Percentiles rank a stretch among this genome's conserved stretches.
phyloP scores from a whole-genome alignment of 2,329 filamentous ascomycete species.

The Cladosporium sp. region DNA sequence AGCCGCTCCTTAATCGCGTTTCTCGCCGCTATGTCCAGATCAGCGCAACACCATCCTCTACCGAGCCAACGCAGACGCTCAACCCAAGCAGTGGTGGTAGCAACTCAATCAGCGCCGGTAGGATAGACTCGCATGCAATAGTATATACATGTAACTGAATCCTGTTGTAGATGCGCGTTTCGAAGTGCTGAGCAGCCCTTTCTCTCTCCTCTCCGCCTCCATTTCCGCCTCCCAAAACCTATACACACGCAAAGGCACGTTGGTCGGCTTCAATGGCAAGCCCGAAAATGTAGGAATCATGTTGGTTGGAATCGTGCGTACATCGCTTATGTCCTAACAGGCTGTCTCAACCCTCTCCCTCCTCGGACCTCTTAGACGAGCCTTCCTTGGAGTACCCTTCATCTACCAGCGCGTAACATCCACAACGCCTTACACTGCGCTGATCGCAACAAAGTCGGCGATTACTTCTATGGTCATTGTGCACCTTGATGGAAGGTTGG shows the following conservation, averaged over 20 bases:
- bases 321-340: slow-evolving; percentile 41
- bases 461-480: slow-evolving; percentile 83
- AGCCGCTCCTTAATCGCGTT: background rate
- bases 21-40: slow-evolving; percentile 41
- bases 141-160: slow-evolving; percentile 3
- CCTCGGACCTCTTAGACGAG: slow-evolving; percentile 76
- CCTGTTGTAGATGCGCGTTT: slow-evolving; percentile 76
- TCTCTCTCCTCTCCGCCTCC: slow-evolving; percentile 88
- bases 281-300: slow-evolving; percentile 67
- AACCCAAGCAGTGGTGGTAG: slow-evolving; percentile 25
- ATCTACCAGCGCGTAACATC: slow-evolving; percentile 88
- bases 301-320: background rate
- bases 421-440: slow-evolving; percentile 78
- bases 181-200: slow-evolving; percentile 85
- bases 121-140: slow-evolving; percentile 5
- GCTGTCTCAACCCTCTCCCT: slow-evolving; percentile 84
- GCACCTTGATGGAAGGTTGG: slow-evolving; percentile 85
- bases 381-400: slow-evolving; percentile 81
- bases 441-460: slow-evolving; percentile 83
- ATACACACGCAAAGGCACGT: slow-evolving; percentile 84
- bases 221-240: slow-evolving; percentile 90
- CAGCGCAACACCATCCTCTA: slow-evolving; percentile 40
- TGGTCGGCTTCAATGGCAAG: slow-evolving; percentile 86
- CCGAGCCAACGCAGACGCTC: slow-evolving; percentile 35
- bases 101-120: slow-evolving; percentile 17